phyloP scores from a whole-genome alignment of 768 basidiomycete species.

The Multifurca ochricompacta region DNA sequence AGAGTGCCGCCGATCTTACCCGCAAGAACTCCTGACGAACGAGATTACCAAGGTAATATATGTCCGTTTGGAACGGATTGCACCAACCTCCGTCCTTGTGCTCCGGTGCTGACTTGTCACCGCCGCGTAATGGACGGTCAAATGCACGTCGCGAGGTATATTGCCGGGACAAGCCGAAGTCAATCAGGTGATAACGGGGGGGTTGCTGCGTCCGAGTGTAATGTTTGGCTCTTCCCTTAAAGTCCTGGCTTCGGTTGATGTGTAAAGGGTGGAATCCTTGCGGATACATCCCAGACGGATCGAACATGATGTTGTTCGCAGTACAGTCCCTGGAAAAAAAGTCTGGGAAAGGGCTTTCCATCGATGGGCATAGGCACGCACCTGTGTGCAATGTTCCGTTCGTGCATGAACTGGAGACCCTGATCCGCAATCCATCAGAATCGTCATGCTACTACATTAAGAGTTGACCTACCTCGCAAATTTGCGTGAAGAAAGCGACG shows the following conservation, averaged over 20 bases:
- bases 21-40: constrained; percentile 19
- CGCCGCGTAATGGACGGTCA: constrained; percentile 22
- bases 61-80: constrained; percentile 25
- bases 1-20: constrained; percentile 6
- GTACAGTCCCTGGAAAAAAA: constrained; percentile 8
- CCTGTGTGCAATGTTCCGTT: constrained; percentile 22
- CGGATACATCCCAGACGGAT: constrained; percentile 11
- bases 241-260: neutral
- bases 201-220: constrained; percentile 24
- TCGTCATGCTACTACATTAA: neutral
- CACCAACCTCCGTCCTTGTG: constrained; percentile 5
- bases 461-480: constrained; percentile 20
- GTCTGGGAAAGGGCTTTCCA: neutral
- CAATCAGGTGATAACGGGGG: constrained; percentile 27
- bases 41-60: constrained; percentile 24
- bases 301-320: constrained; percentile 14
- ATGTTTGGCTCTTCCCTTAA: constrained; percentile 12
- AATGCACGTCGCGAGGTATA: constrained; percentile 17
- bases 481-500: constrained; percentile 23
- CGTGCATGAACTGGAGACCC: constrained; percentile 24
- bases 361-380: neutral
- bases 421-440: neutral
- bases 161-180: constrained; percentile 26
- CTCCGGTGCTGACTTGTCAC: constrained; percentile 26
- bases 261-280: constrained; percentile 10